Base-by-base conservation (phyloP, 169 alveolate species). In the Plasmodium berghei region DNA sequence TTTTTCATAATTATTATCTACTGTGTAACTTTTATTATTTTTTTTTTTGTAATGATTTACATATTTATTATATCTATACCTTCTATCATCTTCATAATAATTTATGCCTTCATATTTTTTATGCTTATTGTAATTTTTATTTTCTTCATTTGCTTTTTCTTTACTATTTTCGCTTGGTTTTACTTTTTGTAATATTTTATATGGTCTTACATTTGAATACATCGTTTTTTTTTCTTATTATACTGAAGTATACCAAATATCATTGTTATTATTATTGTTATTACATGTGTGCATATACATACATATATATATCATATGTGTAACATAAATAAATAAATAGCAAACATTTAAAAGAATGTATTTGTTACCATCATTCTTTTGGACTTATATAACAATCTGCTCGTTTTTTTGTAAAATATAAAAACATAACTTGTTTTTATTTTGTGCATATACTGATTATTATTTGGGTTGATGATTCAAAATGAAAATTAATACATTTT, bases 121-220 rank as follows among this genome's bases (percentile, higher is more conserved):
- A 40, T 62, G 42, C 28, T 74, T 74, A 45, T 74, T 46, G 16
- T 66, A 9, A 74, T 62, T 12, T 48, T 74, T 62, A 14, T 16
- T 61, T 42, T 58, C 74, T 67, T 83, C 85, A 66, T 62, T 83
- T 61, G 80, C 3, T 22, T 26, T 49, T 56, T 67, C 45, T 83
- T 66, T 67, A 26, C 56, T 55, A 28, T 67, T 69, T 34, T 55
- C 85, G 42, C 24, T 73, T 20, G n/a, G 46, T 56, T 73, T 73
- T 46, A 40, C 73, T 48, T 69, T 75, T 48, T 62, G 80, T 52
- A 80, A 80, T 80, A 80, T 67, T 67, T 80, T 80, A 59, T 80
- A 80, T n/a, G 90, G 90, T 67, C 90, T 80, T 54, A 46, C 48
- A 59, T 40, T 20, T 55, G 80, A 66, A 56, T 66, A 67, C 89